A percentile compares a stretch with the other conserved stretches of the same genome.
phyloP scores from a whole-genome alignment of 495 filamentous ascomycete species.

The Aspergillus heteromorphus region DNA sequence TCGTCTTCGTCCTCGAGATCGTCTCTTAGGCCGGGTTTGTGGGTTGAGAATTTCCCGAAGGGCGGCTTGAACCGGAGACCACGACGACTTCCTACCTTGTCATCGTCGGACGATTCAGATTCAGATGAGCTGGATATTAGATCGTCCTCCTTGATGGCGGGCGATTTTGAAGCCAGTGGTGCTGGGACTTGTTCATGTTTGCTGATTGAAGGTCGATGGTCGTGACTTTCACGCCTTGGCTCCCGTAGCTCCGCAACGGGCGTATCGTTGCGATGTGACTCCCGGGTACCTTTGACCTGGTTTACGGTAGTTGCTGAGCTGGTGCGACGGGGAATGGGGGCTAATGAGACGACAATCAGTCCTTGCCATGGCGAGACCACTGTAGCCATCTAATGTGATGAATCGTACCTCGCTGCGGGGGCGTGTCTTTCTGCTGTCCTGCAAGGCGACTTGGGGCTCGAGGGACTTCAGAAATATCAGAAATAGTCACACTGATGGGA shows the following conservation, averaged over 20 bases:
- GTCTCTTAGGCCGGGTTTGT: constrained; percentile 29
- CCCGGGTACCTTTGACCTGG: constrained; percentile 23
- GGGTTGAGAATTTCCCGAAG: constrained; percentile 37
- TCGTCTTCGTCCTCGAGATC: constrained; percentile 47
- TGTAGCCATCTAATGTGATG: not conserved
- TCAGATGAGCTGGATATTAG: constrained; percentile 39
- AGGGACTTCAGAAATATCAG: too few species aligned
- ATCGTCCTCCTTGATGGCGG: constrained; percentile 32
- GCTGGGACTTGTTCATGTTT: constrained; percentile 25
- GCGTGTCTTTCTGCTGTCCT: constrained; percentile 56
- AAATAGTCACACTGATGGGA: not conserved
- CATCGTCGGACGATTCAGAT: constrained; percentile 47
- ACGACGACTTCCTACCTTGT: constrained; percentile 36
- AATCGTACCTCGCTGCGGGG: constrained; percentile 42
- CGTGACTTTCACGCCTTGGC: constrained; percentile 32
- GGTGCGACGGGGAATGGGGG: constrained; percentile 34
- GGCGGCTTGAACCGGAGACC: constrained; percentile 29
- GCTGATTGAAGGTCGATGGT: constrained; percentile 23
- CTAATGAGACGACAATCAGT: constrained; percentile 6
- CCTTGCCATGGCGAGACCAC: not conserved
- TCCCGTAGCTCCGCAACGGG: constrained; percentile 34
- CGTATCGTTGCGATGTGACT: constrained; percentile 42
- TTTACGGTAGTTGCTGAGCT: constrained; percentile 56
- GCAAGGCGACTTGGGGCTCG: constrained; percentile 57
- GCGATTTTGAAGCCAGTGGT: constrained; percentile 25